Percentiles rank a stretch among this genome's conserved stretches.
These are phyloP conservation scores for Pyricularia grisea DNA, from an alignment of 2,329 filamentous ascomycete species.

Conservation along the genomic window DNA sequence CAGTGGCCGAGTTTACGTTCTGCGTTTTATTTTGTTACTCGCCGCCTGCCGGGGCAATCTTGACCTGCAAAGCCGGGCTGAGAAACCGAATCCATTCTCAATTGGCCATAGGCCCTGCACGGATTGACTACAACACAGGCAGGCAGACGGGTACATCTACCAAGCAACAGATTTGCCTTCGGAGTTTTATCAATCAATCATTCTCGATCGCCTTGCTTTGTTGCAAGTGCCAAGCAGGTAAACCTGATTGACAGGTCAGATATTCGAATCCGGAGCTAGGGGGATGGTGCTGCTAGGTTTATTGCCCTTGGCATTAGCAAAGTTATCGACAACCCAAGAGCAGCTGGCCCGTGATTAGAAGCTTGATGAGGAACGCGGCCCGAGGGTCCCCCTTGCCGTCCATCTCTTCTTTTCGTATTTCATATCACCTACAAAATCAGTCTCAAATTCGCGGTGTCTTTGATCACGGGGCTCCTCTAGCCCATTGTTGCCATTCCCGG, in stretches of 20 bases:
- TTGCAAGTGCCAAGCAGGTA: not conserved
- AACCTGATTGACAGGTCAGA: not conserved
- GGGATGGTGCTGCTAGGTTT: not conserved
- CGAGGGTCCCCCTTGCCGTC: not conserved
- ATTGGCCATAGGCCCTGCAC: not conserved
- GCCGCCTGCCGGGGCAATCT: not conserved
- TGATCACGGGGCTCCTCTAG: not conserved
- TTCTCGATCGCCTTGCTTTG: not conserved
- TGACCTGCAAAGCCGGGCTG: not conserved
- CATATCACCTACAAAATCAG: not conserved
- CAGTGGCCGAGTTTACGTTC: not conserved
- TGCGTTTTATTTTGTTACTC: not conserved
- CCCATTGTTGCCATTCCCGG: not conserved
- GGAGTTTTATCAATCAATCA: not conserved
- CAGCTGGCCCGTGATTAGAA: slow-evolving; percentile 1
- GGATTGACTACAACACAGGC: not conserved
- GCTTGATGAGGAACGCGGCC: not conserved
- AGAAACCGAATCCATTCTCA: not conserved
- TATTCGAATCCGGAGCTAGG: not conserved
- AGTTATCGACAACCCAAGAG: not conserved
- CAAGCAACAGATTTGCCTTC: not conserved
- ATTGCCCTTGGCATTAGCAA: not conserved
- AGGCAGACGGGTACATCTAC: not conserved
- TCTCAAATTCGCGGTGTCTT: not conserved
- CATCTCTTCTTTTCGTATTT: not conserved